These are phyloP conservation scores for Tetrapisispora nanseiensis DNA, from an alignment of 805 yeast species.

Conservation along the genomic window DNA sequence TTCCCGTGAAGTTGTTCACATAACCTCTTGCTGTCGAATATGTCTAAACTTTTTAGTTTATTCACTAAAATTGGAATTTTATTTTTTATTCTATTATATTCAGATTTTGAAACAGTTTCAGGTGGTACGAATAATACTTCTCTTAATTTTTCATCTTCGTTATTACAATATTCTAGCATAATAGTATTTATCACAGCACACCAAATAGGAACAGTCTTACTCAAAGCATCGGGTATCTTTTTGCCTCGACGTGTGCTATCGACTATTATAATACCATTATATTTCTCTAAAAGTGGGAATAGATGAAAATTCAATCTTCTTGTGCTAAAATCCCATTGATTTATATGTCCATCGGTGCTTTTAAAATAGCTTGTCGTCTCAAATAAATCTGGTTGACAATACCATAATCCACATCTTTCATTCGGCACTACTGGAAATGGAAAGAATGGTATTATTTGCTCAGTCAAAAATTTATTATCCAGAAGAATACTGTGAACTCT, in stretches of 20 bases:
- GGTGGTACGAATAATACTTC: slow-evolving; percentile 42
- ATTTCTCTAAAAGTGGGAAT: slow-evolving; percentile 35
- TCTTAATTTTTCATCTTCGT: slow-evolving; percentile 5
- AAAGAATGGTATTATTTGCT: slow-evolving; percentile 26
- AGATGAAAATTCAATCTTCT: slow-evolving; percentile 70
- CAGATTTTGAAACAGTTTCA: slow-evolving; percentile 47
- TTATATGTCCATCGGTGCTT: slow-evolving; percentile 84
- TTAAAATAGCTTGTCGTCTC: slow-evolving; percentile 61
- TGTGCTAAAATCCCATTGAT: slow-evolving; percentile 69
- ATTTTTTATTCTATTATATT: slow-evolving; percentile 39
- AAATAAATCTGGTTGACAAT: slow-evolving; percentile 39
- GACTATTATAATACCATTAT: slow-evolving; percentile 49
- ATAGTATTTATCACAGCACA: slow-evolving; percentile 64
- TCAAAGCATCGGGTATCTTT: slow-evolving; percentile 73
- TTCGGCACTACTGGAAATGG: slow-evolving; percentile 53
- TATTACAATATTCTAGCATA: slow-evolving; percentile 31
- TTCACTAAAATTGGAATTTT: slow-evolving; percentile 41
- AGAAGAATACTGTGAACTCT: slow-evolving; percentile 62
- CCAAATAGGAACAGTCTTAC: slow-evolving; percentile 89
- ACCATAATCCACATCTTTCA: slow-evolving; percentile 86
- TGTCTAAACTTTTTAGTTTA: slow-evolving; percentile 33
- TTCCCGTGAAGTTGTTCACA: slow-evolving; percentile 30
- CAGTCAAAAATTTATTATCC: slow-evolving; percentile 46
- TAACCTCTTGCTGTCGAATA: slow-evolving; percentile 31
- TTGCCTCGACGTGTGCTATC: slow-evolving; percentile 87